A percentile compares a stretch with the other conserved stretches of the same genome.
Conservation (phyloP, 2,329 filamentous ascomycete genomes). For the Pseudogymnoascus sp. region DNA sequence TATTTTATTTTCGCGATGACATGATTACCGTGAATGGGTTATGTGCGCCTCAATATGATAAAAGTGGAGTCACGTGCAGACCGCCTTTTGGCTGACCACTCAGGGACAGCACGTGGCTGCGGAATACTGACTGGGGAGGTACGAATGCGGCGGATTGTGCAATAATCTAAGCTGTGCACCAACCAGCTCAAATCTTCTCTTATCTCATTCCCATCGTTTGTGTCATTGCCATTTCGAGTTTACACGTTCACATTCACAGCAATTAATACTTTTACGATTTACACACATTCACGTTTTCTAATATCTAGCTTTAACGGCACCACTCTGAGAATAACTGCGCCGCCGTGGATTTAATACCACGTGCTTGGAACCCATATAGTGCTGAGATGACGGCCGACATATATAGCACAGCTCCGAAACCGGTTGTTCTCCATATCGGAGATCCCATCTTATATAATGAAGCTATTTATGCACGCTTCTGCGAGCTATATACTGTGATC, state of each 20-base stretch:
- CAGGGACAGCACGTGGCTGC: conserved; percentile 5
- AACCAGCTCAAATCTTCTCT: conserved; percentile 4
- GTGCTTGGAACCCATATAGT: neutral
- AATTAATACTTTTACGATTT: neutral
- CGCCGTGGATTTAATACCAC: neutral
- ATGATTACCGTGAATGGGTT: neutral
- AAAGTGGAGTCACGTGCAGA: conserved; percentile 7
- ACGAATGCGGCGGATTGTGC: conserved; percentile 6
- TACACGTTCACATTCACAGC: neutral
- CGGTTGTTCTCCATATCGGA: conserved; percentile 26
- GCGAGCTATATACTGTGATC: conserved; percentile 34
- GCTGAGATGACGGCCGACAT: neutral
- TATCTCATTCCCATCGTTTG: neutral
- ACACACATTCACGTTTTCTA: neutral
- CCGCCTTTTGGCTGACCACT: neutral
- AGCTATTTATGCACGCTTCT: conserved; percentile 29
- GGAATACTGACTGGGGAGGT: neutral
- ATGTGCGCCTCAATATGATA: neutral
- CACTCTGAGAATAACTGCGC: neutral
- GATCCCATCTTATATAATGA: conserved; percentile 27
- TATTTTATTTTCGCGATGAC: neutral
- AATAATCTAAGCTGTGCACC: neutral
- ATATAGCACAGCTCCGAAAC: conserved; percentile 14
- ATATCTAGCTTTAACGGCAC: neutral
- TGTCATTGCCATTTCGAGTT: neutral